Evolutionary conservation across 2,329 filamentous ascomycete genomes (phyloP), one percentile per base, ranked within the genome.

Genomic region (Nannizzia gypsea): DNA sequence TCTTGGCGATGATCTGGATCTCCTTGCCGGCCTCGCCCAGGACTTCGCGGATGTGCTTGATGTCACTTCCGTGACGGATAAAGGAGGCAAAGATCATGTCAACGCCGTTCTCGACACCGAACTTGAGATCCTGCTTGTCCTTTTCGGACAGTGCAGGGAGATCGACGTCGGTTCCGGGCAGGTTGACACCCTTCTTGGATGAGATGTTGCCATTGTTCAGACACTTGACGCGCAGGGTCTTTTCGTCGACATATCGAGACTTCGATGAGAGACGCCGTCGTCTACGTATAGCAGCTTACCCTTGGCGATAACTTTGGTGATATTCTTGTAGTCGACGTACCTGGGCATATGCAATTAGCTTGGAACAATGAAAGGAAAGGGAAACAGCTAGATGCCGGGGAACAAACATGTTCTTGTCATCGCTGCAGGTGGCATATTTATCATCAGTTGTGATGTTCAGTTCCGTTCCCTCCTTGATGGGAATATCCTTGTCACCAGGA

Each of bases 1-100:
- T 96, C 87, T 99, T 99, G 83, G 93, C 88, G 74, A 99, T 97
- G 79, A 99, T 96, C 81, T 99, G 92, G 71, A 99, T 96, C 76
- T 95, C 86, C 79, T 88, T 90, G 76, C 93, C 93, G 50, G 95
- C 88, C 71, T 90, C 83, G 64, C 93, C 93, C 58, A 99, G 85
- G 64, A 97, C 87, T 66, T 87, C 83, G 67, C 93, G 92, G 75
- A 99, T 99, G 70, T 91, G 85, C 67, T 81, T 83, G 80, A 99
- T 96, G 75, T 99, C 93, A 73, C 90, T 87, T 62, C 88, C 92
- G 63, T 88, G 88, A 69, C 93, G 92, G 76, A 99, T 99, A 76
- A 99, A 99, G 0, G 91, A 96, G 64, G 93, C 93, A 73, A 99
- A 99, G 70, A 99, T 81, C 93, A 99, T 99, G 78, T 99, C 93